These are phyloP conservation scores for Huntiella savannae DNA, from an alignment of 2,329 filamentous ascomycete genomes.

Conservation along the genomic window DNA sequence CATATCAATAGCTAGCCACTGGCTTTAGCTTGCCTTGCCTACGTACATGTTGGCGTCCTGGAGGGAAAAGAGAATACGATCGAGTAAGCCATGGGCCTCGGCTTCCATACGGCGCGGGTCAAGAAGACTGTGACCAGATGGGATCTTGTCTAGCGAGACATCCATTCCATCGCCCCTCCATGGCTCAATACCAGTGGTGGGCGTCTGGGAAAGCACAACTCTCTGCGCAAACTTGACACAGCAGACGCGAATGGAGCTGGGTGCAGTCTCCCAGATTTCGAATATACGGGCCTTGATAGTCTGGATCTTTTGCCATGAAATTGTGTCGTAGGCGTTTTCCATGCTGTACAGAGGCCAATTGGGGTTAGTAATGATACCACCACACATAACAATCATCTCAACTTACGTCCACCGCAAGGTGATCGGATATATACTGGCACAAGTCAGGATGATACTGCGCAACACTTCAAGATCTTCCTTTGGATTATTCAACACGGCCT, in stretches of 20 bases:
- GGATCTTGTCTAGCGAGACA: conserved; percentile 71
- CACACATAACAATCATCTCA: not conserved
- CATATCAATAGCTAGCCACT: too few relatives aligned
- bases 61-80: conserved; percentile 67
- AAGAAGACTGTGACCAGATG: conserved; percentile 63
- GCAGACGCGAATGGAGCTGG: conserved; percentile 64
- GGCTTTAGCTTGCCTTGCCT: not conserved
- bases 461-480: conserved; percentile 63
- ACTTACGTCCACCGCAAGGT: conserved; percentile 91
- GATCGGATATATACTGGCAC: conserved; percentile 81
- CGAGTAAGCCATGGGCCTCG: conserved; percentile 76
- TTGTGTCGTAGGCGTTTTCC: conserved; percentile 61
- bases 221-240: conserved; percentile 96
- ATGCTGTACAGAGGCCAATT: conserved; percentile 41
- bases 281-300: conserved; percentile 80
- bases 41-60: conserved; percentile 43
- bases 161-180: conserved; percentile 43
- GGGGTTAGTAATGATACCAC: not conserved
- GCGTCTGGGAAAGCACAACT: conserved; percentile 79
- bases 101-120: conserved; percentile 71
- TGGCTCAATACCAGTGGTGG: conserved; percentile 62
- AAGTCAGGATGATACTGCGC: conserved; percentile 71
- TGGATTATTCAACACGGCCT: conserved; percentile 48
- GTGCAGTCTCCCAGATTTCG: conserved; percentile 66
- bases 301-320: conserved; percentile 74